Conservation (phyloP, 2,329 filamentous ascomycete genomes). For the Trichoderma sp. region DNA sequence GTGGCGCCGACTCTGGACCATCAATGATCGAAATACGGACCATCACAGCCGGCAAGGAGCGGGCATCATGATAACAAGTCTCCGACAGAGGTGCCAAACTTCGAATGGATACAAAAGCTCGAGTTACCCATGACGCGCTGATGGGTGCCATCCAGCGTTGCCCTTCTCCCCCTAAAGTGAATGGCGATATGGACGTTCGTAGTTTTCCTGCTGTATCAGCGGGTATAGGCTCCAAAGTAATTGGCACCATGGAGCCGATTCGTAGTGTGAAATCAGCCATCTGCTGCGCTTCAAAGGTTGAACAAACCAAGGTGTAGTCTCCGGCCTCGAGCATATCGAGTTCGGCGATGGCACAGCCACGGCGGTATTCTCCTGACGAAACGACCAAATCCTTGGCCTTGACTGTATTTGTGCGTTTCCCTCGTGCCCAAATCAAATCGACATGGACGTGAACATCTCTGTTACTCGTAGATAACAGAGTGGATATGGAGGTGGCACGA, state of each 20-base stretch:
- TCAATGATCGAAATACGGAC: conserved; percentile 71
- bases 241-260: conserved; percentile 61
- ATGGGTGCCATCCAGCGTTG: conserved; percentile 41
- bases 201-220: conserved; percentile 74
- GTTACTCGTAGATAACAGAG: conserved; percentile 68
- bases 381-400: conserved; percentile 73
- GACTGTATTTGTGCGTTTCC: conserved; percentile 67
- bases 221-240: conserved; percentile 58
- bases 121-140: conserved; percentile 50
- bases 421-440: conserved; percentile 75
- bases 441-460: conserved; percentile 75
- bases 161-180: conserved; percentile 49
- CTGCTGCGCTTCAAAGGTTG: conserved; percentile 82
- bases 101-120: conserved; percentile 41
- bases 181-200: conserved; percentile 53
- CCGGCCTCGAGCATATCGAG: conserved; percentile 61
- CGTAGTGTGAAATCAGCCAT: conserved; percentile 70
- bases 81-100: conserved; percentile 28
- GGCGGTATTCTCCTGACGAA: conserved; percentile 85
- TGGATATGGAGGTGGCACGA: conserved; percentile 58
- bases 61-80: conserved; percentile 23
- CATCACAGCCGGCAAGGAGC: conserved; percentile 46
- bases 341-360: conserved; percentile 70
- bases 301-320: conserved; percentile 82
- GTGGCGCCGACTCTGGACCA: conserved; percentile 66